Base-by-base conservation (phyloP, 805 yeast genomes). In the Saturnispora ahearnii region DNA sequence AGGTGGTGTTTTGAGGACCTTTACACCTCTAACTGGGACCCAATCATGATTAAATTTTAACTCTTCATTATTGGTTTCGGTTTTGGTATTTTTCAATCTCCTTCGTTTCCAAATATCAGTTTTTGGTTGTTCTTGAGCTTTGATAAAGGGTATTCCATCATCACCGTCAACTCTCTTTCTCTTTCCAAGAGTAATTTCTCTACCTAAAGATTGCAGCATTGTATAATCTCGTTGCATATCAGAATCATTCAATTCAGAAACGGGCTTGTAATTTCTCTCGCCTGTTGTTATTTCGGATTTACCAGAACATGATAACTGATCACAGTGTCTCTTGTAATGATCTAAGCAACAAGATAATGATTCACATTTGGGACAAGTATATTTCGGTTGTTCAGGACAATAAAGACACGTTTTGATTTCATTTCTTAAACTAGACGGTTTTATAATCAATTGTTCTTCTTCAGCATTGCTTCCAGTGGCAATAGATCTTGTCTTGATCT, bases 191-290 rank as follows among this genome's bases (percentile, higher is more conserved):
- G 73, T 72, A 12, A 88, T 69, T 2, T 73, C 64, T 41, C 97
- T 67, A 45, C 81, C 82, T 48, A 89, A 57, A 21, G 69, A 70
- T 51, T 77, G 70, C 31, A 90, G 65, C 59, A 86, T 87, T 60
- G 87, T 84, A 63, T 88, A 90, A 62, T 90, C 97, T 53, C 97
- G 67, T 60, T 89, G 88, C 6, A 89, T 77, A 43, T 80, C 77
- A 5, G 64, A 56, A 8, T 66, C 65, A 26, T 68, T 66, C 7
- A 88, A 64, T 2, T 73, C 73, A 4, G 64, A 63, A 46, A 76
- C 71, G 1, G 79, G 58, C 1, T 85, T 67, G 59, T 79, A 87
- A 43, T 68, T 67, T 38, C 53, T 44, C 12, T 77, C 77, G 8
- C 58, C 59, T 13, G 42, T 18, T 1, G 63, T 53, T 0, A 57